Evolutionary conservation across 768 basidiomycete species (phyloP), one percentile per base, ranked within the genome.

Genomic region (Collybia nuda): DNA sequence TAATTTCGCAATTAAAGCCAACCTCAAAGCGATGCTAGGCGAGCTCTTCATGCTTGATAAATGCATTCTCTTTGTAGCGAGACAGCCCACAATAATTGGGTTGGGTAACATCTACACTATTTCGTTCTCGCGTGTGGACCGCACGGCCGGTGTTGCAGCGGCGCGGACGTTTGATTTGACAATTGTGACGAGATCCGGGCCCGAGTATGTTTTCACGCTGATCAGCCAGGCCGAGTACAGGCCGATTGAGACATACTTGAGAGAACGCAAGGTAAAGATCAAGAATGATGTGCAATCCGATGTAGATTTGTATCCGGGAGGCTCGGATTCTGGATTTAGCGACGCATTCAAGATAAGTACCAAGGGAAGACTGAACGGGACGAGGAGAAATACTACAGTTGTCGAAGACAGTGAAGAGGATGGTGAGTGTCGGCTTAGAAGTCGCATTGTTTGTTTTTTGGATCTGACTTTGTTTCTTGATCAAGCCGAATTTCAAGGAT

Each of bases 31-130:
- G 37, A 80, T 90, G 3, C 93, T 96, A 68, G 97, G 97, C 53
- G 94, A 98, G 66, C 82, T 99, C 26, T 98, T 97, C 80, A 82
- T 98, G 78, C 86, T 99, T 56, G 97, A 98, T 62, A 98, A 97
- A 80, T 92, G 88, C 67, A 80, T 99, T 43, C 92, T 99, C 71
- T 98, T 98, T 73, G 93, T 98, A 53, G 93, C 96, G 49, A 98
- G 98, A 69, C 87, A 90, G 56, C 96, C 97, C 1, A 84, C 85
- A 26, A 86, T 97, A 61, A 80, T 98, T 59, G 92, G 96, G 58
- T 84, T 95, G 55, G 80, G 82, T 47, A 92, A 97, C 59, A 90
- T 98, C 54, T 85, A 91, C 56, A 87, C 89, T 66, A 88, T 90
- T 51, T 78, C 93, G 45, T 97, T 98, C 77, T 96, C 93, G 7